Evolutionary conservation across 331 rosid genomes (phyloP), one percentile per base, ranked within the genome.

Genomic region (Ulmus americana): DNA sequence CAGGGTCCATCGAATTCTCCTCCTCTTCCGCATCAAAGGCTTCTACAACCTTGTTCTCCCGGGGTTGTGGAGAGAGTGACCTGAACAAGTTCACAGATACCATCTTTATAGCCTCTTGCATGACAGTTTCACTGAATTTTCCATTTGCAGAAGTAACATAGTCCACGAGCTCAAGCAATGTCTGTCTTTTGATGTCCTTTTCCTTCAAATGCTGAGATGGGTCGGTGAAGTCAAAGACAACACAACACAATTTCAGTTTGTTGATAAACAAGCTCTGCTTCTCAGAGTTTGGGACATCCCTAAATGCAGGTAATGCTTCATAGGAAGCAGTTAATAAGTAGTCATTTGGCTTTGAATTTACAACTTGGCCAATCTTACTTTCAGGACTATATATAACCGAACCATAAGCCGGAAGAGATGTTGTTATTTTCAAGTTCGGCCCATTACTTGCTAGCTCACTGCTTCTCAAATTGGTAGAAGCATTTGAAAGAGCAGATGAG

Each of bases 81-180:
- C 91, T 74, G 62, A 83, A 83, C 58, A 85, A 74, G 76, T 85
- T 85, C 45, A 68, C 52, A 49, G 80, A 78, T 16, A 85, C 84
- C 88, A 82, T 79, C 77, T 78, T 76, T 64, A 83, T 65, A 63
- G 35, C 77, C 62, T 80, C 88, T 60, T 80, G 82, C 75, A 77
- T 79, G 11, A 66, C 71, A 59, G 68, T 65, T 71, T 80, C 91
- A 53, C 59, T 69, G 59, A 85, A 80, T 45, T 85, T 85, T 35
- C 76, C 91, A 71, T 72, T 73, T 4, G 75, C 84, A 68, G 88
- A 70, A 65, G 81, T 73, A 52, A 82, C 63, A 76, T 83, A 81
- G 69, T 85, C 91, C 69, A 85, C 91, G 69, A 83, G 77, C 74
- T 85, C 91, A 55, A 83, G 84, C 81, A 82, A 76, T 48, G 91